A percentile compares a stretch with the other conserved stretches of the same genome.
Conservation (phyloP, 78 protist species). For the Dictyostelium brefeldianum region DNA sequence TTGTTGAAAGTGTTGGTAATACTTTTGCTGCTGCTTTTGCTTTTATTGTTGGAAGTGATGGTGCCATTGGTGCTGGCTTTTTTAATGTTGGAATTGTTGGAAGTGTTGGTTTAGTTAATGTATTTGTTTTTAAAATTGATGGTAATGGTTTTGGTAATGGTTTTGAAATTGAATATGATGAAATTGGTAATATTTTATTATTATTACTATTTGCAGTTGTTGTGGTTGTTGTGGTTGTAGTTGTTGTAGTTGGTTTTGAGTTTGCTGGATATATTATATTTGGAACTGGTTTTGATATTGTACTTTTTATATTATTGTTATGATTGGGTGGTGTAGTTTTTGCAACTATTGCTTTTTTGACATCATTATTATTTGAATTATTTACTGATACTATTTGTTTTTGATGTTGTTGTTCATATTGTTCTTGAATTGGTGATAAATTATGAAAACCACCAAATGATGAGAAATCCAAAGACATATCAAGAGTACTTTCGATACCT, state of each 20-base stretch:
- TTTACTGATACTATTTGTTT: not conserved
- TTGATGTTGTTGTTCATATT: not conserved
- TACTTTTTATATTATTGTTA: not conserved
- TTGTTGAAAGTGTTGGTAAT: not conserved
- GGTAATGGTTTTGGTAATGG: not conserved
- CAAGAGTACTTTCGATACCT: not conserved
- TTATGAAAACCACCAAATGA: too few relatives aligned
- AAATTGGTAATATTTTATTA: not conserved
- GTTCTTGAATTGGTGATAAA: not conserved
- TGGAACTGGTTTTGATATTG: not conserved
- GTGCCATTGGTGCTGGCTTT: not conserved
- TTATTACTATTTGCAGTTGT: not conserved
- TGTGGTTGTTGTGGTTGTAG: not conserved
- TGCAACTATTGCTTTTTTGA: too few relatives aligned
- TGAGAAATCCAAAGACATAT: not conserved
- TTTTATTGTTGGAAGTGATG: not conserved
- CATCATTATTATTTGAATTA: not conserved
- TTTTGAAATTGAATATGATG: not conserved
- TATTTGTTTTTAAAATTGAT: not conserved
- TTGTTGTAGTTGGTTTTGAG: not conserved
- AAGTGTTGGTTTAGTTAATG: not conserved
- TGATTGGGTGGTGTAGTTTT: not conserved
- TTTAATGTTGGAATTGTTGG: not conserved
- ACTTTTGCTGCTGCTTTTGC: not conserved
- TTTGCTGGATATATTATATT: too few relatives aligned